These are phyloP conservation scores for Didymosphaeria variabile DNA, from an alignment of 2,329 filamentous ascomycete genomes.

Conservation along the genomic window DNA sequence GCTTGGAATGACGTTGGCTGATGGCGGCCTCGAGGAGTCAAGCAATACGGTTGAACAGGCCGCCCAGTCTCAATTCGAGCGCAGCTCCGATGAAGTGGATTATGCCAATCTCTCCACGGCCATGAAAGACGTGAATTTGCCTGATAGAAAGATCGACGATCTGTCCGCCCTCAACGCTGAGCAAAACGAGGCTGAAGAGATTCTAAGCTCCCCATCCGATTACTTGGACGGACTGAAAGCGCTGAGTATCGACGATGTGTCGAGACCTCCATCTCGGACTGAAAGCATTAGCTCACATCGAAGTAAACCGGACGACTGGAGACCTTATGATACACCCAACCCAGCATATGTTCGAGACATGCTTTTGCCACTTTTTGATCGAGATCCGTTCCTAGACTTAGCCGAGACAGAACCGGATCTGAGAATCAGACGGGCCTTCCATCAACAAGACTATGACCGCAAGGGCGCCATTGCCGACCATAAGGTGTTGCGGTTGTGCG, in stretches of 20 bases:
- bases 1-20: not conserved
- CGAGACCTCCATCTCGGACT: slow-evolving; percentile 8
- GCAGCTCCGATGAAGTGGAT: not conserved
- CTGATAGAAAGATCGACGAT: not conserved
- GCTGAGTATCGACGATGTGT: slow-evolving; percentile 1
- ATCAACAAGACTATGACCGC: slow-evolving; percentile 8
- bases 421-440: slow-evolving; percentile 7
- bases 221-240: not conserved
- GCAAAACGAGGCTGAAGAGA: not conserved
- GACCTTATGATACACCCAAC: slow-evolving; percentile 9
- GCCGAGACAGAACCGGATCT: not conserved
- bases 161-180: not conserved
- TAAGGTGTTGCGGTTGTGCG: slow-evolving; percentile 5
- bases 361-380: slow-evolving; percentile 10
- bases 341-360: not conserved
- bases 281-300: slow-evolving; percentile 8
- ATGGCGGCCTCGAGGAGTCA: not conserved
- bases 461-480: slow-evolving; percentile 9
- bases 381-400: slow-evolving; percentile 2
- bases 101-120: not conserved
- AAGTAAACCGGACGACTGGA: slow-evolving; percentile 10
- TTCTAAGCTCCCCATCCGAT: not conserved
- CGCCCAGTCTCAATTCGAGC: not conserved
- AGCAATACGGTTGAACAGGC: not conserved
- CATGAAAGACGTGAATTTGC: not conserved